Evolutionary conservation across 2,329 filamentous ascomycete genomes (phyloP), one percentile per base, ranked within the genome.

Genomic region (Diplodia mutila): DNA sequence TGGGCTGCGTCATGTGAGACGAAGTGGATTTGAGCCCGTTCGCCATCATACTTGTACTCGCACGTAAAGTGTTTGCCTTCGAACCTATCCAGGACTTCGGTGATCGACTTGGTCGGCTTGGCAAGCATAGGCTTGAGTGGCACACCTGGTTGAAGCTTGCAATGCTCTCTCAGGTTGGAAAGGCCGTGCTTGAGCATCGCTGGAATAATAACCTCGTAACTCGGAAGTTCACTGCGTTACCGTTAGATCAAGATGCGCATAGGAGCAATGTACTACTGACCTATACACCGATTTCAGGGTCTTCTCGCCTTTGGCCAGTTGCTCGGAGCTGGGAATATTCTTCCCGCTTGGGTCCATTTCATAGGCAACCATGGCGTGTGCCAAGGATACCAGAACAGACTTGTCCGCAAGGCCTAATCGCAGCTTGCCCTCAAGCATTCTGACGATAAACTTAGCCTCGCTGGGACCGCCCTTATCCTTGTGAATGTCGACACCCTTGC

Each of bases 1-100:
- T 91, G 83, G 1, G 88, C 83, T 11, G 91, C 87, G 69, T 94
- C 91, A 70, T 93, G 92, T 4, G 94, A 90, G 37, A 98, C 93
- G 72, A 97, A 99, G 77, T 99, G 95, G 61, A 99, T 98, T 77
- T 99, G 95, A n/a, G 95, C 95, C 76, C 95, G 87, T 80, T 99
- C 95, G 59, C 95, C 95, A 74, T 99, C 95, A 75, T 99, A 99
- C 79, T 99, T 99, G 85, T 97, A 99, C 78, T 99, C 95, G 81
- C 95, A 99, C 1, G 95, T 98, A 75, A 99, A 99, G 29, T 90
- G 91, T 76, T 97, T 95, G 70, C 91, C 89, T 77, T 98, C 95
- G 72, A 99, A 99, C 5, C 95, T 91, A 79, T 99, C 94, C 12
- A 99, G 85, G 0, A 99, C 95, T 80, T 99, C 95, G 0, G 94